phyloP scores from a whole-genome alignment of 2,329 filamentous ascomycete species.

The Penicillium sp. region DNA sequence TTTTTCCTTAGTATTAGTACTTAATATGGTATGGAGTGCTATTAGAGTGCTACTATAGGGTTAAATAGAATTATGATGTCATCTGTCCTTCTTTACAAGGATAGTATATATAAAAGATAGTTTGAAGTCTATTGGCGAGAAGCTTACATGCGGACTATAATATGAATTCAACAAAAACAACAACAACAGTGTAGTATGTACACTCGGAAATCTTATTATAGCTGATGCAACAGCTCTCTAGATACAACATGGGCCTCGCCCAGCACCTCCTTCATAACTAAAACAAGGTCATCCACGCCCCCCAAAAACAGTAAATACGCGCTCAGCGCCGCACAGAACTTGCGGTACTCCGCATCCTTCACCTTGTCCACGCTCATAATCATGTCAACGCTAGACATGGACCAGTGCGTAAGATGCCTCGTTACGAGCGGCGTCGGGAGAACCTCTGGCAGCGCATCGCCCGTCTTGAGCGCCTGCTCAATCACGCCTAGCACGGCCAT shows the following conservation, averaged over 20 bases:
- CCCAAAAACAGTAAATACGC: slow-evolving; percentile 44
- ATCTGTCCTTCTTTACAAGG: too few relatives aligned
- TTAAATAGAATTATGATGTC: too few relatives aligned
- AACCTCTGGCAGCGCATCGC: slow-evolving; percentile 46
- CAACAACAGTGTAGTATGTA: too few relatives aligned
- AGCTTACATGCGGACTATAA: too few relatives aligned
- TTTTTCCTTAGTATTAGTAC: too few relatives aligned
- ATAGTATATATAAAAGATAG: too few relatives aligned
- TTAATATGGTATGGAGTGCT: too few relatives aligned
- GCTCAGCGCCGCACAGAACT: slow-evolving; percentile 46
- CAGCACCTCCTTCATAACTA: slow-evolving; percentile 41
- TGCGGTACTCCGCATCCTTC: slow-evolving; percentile 42
- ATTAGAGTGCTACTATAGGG: too few relatives aligned
- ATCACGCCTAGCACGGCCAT: slow-evolving; percentile 50
- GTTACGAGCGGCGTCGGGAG: slow-evolving; percentile 46
- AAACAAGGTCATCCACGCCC: slow-evolving; percentile 43
- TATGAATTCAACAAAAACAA: too few relatives aligned
- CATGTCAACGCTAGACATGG: slow-evolving; percentile 18
- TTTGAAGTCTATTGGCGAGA: too few relatives aligned
- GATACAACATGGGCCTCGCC: slow-evolving; percentile 40
- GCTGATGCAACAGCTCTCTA: slow-evolving; percentile 6
- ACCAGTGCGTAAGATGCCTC: slow-evolving; percentile 29
- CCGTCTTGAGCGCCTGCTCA: slow-evolving; percentile 47
- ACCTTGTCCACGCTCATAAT: slow-evolving; percentile 32
- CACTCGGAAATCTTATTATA: neutral